Evolutionary conservation across 1,284 basidiomycete genomes (phyloP).

Genomic region (Tylopilus sp.): DNA sequence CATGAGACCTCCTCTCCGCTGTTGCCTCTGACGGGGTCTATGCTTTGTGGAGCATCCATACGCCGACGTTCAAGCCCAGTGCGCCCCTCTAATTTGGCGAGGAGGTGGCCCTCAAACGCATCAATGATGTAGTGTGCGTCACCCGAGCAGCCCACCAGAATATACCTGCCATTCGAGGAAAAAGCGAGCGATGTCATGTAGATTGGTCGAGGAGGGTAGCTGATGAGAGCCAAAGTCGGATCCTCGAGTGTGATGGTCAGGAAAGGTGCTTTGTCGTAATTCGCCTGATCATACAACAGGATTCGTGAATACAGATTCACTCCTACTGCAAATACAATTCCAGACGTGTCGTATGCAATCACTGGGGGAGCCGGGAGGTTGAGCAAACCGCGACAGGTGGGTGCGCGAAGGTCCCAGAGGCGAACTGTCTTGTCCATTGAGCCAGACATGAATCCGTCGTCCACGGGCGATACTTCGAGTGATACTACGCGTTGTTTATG

Average conservation of each 20-base stretch:
- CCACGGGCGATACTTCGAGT: constrained; percentile 85
- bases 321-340: constrained; percentile 89
- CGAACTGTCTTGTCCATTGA: constrained; percentile 94
- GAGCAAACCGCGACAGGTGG: constrained; percentile 69
- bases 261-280: constrained; percentile 92
- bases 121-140: constrained; percentile 91
- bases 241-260: constrained; percentile 78
- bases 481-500: constrained; percentile 88
- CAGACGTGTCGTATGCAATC: constrained; percentile 86
- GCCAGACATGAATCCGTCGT: constrained; percentile 94
- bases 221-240: constrained; percentile 63
- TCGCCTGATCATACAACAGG: constrained; percentile 82
- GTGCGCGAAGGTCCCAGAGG: constrained; percentile 88
- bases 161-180: constrained; percentile 82
- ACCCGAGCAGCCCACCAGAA: constrained; percentile 90
- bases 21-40: constrained; percentile 68
- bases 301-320: constrained; percentile 83
- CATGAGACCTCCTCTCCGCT: constrained; percentile 89
- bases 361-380: constrained; percentile 72
- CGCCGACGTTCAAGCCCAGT: constrained; percentile 69
- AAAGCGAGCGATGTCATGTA: constrained; percentile 90
- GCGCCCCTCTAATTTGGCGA: constrained; percentile 82
- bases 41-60: constrained; percentile 48
- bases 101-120: constrained; percentile 75
- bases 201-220: constrained; percentile 81